Evolutionary conservation across 2,329 filamentous ascomycete genomes (phyloP).

Genomic region (Trichophyton mentagrophytes): DNA sequence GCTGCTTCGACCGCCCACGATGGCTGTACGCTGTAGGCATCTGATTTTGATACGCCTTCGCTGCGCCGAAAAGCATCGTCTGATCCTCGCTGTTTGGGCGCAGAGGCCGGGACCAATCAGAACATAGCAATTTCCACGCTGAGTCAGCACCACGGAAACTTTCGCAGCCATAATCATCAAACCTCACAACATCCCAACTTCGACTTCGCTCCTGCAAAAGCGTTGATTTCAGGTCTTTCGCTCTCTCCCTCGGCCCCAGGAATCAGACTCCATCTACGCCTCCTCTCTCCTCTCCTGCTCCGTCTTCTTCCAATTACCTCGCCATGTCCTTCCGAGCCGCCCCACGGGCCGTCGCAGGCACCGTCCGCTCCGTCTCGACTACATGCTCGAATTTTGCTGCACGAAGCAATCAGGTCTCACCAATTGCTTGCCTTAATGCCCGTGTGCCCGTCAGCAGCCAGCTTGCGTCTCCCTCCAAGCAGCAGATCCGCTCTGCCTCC

Average conservation of each 20-base stretch:
- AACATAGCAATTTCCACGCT: not conserved
- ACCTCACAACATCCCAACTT: slow-evolving; percentile 6
- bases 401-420: slow-evolving; percentile 2
- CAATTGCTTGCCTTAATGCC: slow-evolving; percentile 24
- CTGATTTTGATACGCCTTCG: not conserved
- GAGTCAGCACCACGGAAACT: slow-evolving; percentile 6
- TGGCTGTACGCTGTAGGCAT: not conserved
- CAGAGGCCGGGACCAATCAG: not conserved
- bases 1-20: not conserved
- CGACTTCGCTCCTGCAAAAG: not conserved
- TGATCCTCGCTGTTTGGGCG: not conserved
- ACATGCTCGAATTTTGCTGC: not conserved
- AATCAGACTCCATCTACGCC: slow-evolving; percentile 13
- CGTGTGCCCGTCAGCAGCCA: slow-evolving; percentile 22
- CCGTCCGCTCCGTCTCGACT: slow-evolving; percentile 20
- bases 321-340: slow-evolving; percentile 37
- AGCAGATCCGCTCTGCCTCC: slow-evolving; percentile 39
- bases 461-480: slow-evolving; percentile 28
- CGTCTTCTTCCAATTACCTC: slow-evolving; percentile 8
- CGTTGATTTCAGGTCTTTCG: not conserved
- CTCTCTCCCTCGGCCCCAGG: not conserved
- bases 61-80: not conserved
- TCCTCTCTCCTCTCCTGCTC: slow-evolving; percentile 17
- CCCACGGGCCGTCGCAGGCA: slow-evolving; percentile 33
- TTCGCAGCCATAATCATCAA: slow-evolving; percentile 3